phyloP scores from a whole-genome alignment of 1,284 basidiomycete genomes.

The Volvariella surrecta region DNA sequence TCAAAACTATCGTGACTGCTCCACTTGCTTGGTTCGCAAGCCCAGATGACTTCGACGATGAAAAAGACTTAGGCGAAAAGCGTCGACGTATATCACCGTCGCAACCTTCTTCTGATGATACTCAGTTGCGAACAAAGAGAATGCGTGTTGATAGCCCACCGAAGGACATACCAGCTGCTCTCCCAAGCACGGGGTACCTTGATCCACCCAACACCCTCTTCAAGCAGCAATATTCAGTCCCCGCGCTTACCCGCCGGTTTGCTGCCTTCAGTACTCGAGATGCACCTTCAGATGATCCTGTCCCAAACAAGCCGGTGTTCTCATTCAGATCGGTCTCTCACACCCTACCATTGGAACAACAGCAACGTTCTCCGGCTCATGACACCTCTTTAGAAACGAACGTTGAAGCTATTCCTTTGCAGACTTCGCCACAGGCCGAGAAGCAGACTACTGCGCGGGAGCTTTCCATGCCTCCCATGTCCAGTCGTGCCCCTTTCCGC shows the following conservation, averaged over 20 bases:
- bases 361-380: neutral
- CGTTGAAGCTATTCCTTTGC: neutral
- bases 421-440: neutral
- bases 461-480: conserved; percentile 23
- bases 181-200: conserved; percentile 29
- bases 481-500: conserved; percentile 44
- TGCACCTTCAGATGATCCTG: neutral
- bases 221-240: conserved; percentile 20
- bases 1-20: conserved; percentile 58
- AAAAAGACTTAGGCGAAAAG: conserved; percentile 40
- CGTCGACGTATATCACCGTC: conserved; percentile 31
- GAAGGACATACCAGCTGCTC: conserved; percentile 8
- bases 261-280: conserved; percentile 1
- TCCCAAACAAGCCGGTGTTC: neutral
- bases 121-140: conserved; percentile 30
- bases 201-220: conserved; percentile 46
- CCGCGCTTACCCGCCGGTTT: conserved; percentile 13
- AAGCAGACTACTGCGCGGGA: conserved; percentile 15
- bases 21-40: conserved; percentile 52
- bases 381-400: neutral
- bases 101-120: conserved; percentile 18
- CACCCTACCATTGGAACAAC: neutral
- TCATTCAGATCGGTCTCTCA: neutral
- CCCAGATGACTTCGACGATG: conserved; percentile 40
- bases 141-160: conserved; percentile 47